These are phyloP conservation scores for Myotisia sp. DNA, from an alignment of 2,329 filamentous ascomycete genomes.

Conservation along the genomic window DNA sequence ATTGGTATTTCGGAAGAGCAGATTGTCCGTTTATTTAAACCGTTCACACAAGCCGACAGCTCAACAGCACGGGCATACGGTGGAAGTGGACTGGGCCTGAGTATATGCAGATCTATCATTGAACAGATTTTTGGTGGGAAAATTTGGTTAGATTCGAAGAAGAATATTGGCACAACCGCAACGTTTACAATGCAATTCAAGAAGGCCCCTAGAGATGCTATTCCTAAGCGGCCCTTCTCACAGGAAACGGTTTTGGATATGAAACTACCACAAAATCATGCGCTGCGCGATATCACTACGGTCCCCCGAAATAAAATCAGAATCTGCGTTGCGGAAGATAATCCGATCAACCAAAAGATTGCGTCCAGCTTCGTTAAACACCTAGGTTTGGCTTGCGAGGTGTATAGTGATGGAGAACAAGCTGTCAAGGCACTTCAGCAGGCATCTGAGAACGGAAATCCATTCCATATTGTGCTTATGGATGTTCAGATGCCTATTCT, in stretches of 20 bases:
- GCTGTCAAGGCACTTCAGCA: constrained; percentile 72
- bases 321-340: constrained; percentile 90
- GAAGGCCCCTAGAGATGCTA: constrained; percentile 52
- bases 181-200: constrained; percentile 77
- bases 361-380: constrained; percentile 80
- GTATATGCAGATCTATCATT: constrained; percentile 88
- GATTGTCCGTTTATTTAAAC: constrained; percentile 73
- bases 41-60: constrained; percentile 83
- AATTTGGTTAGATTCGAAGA: constrained; percentile 66
- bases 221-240: constrained; percentile 44
- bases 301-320: constrained; percentile 66
- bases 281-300: constrained; percentile 52
- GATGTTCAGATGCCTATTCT: constrained; percentile 92
- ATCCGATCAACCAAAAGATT: constrained; percentile 86
- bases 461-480: constrained; percentile 88
- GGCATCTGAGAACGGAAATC: constrained; percentile 54
- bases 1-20: constrained; percentile 72
- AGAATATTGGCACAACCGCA: constrained; percentile 45
- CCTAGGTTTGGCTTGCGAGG: constrained; percentile 73
- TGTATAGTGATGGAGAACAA: constrained; percentile 78
- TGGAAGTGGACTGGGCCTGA: constrained; percentile 77
- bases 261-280: constrained; percentile 26
- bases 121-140: constrained; percentile 81
- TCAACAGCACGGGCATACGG: constrained; percentile 85
- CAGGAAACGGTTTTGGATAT: constrained; percentile 30